Evolutionary conservation across 2,329 filamentous ascomycete genomes (phyloP).

Genomic region (Aspergillus amoenus): DNA sequence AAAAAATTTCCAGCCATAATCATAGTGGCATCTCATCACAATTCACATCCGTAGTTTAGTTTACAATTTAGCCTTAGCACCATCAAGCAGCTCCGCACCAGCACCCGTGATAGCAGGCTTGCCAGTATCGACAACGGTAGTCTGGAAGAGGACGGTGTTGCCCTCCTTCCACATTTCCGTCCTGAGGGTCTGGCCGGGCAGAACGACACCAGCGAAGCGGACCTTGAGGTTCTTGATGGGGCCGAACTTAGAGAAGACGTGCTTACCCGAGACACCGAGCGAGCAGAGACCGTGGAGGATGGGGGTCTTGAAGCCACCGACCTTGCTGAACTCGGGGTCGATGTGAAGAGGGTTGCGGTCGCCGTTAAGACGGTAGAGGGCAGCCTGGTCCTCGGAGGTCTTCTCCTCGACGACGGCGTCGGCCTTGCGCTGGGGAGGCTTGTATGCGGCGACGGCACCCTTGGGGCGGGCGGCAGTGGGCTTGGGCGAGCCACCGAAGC

Average conservation of each 20-base stretch:
- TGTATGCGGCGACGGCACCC: conserved; percentile 75
- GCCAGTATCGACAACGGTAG: conserved; percentile 87
- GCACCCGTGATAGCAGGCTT: conserved; percentile 82
- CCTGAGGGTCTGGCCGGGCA: conserved; percentile 83
- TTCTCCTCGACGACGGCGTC: conserved; percentile 82
- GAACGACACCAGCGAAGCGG: conserved; percentile 79
- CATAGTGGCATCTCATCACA: background rate
- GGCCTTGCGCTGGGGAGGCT: conserved; percentile 71
- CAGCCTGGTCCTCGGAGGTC: conserved; percentile 88
- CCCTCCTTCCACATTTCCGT: conserved; percentile 96
- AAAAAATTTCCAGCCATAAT: conserved; percentile 6
- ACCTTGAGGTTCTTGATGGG: conserved; percentile 89
- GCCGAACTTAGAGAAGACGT: conserved; percentile 81
- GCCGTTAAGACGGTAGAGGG: conserved; percentile 87
- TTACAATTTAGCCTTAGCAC: conserved; percentile 53
- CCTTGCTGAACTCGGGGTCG: conserved; percentile 89
- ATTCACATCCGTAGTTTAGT: conserved; percentile 10
- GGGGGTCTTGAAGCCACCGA: conserved; percentile 89
- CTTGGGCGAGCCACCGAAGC: conserved; percentile 82
- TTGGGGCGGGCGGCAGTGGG: conserved; percentile 67
- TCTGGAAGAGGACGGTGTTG: conserved; percentile 77
- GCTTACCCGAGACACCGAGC: conserved; percentile 88
- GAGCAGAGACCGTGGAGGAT: conserved; percentile 97
- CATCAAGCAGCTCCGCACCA: conserved; percentile 69
- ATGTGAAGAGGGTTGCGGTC: conserved; percentile 97